Base-by-base conservation (phyloP, 225 moss, liverwort and hornwort genomes). In the Lunularia cruciata region DNA sequence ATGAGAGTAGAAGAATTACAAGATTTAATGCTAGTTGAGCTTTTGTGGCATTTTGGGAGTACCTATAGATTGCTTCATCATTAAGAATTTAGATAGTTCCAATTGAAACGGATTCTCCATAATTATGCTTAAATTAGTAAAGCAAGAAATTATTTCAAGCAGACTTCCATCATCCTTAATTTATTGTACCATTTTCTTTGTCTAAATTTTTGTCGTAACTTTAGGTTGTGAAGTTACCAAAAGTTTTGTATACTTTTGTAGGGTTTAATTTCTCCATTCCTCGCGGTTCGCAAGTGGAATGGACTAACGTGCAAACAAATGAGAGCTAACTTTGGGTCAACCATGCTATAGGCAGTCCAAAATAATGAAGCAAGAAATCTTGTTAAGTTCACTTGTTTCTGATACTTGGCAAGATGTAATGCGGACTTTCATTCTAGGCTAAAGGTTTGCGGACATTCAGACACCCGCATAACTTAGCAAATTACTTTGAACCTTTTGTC, bases 321-420 rank as follows among this genome's bases (percentile, higher is more conserved):
- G 98, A 86, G 83, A 76, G 78, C 88, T 15, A 99, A 91, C 47
- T 99, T 99, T 77, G 98, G 93, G 79, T 86, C 89, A 40, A 80
- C 81, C 42, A 77, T 88, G 39, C 70, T 89, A 53, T 67, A 83
- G 38, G 77, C 79, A 68, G 79, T 84, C 70, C 90, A 89, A 75
- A 83, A 81, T 25, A 60, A 61, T 48, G 93, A 91, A 64, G 88
- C 88, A 40, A 85, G 76, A 58, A 93, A 89, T 66, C 81, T 99
- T 19, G 72, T 99, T 30, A 93, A 99, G 64, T 99, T 91, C 20
- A 84, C 90, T 45, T 81, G 88, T 43, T 99, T 99, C 76, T 87
- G 91, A 47, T 99, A 88, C 73, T 70, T 99, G 55, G 70, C 79
- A 66, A 82, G 93, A 45, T 86, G 85, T 31, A 86, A 77, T 60